These are phyloP conservation scores for Simplicillium sp. DNA, from an alignment of 2,329 filamentous ascomycete species.

Conservation along the genomic window DNA sequence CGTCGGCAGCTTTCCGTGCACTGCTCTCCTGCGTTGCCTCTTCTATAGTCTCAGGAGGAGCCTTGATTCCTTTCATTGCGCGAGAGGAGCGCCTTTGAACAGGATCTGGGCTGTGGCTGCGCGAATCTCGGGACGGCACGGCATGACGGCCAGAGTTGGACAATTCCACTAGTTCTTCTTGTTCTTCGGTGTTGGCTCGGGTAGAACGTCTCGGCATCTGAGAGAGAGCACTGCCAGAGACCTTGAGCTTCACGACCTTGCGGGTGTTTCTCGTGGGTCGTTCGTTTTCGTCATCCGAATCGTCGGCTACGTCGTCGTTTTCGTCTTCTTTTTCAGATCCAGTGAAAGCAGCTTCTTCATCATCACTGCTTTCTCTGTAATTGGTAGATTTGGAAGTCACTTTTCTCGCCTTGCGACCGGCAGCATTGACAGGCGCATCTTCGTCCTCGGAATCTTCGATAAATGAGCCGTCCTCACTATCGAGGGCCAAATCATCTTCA, in stretches of 20 bases:
- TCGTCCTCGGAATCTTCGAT: slow-evolving; percentile 31
- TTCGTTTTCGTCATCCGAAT: slow-evolving; percentile 11
- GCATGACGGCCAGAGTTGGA: slow-evolving; percentile 53
- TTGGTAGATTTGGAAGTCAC: slow-evolving; percentile 33
- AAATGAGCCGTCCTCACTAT: slow-evolving; percentile 42
- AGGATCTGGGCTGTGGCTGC: slow-evolving; percentile 47
- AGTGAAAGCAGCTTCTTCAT: slow-evolving; percentile 22
- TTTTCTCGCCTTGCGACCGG: slow-evolving; percentile 39
- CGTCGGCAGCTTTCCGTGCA: slow-evolving; percentile 13
- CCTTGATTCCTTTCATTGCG: slow-evolving; percentile 40
- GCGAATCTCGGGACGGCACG: slow-evolving; percentile 36
- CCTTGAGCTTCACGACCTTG: slow-evolving; percentile 36
- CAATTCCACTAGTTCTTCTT: slow-evolving; percentile 46
- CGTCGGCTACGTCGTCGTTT: slow-evolving; percentile 17
- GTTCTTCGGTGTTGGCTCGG: slow-evolving; percentile 44
- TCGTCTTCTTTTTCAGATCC: slow-evolving; percentile 16
- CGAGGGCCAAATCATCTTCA: slow-evolving; percentile 40
- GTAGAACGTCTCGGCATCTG: slow-evolving; percentile 35
- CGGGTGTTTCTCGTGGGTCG: slow-evolving; percentile 14
- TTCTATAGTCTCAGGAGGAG: slow-evolving; percentile 35
- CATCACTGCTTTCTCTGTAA: slow-evolving; percentile 37
- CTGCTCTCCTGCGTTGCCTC: slow-evolving; percentile 46
- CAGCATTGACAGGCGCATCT: slow-evolving; percentile 32
- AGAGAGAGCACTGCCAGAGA: slow-evolving; percentile 18
- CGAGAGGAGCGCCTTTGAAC: slow-evolving; percentile 36